Percentiles rank a stretch among this genome's conserved stretches.
These are phyloP conservation scores for Cairneyella variabilis DNA, from an alignment of 495 filamentous ascomycete genomes.

Conservation along the genomic window DNA sequence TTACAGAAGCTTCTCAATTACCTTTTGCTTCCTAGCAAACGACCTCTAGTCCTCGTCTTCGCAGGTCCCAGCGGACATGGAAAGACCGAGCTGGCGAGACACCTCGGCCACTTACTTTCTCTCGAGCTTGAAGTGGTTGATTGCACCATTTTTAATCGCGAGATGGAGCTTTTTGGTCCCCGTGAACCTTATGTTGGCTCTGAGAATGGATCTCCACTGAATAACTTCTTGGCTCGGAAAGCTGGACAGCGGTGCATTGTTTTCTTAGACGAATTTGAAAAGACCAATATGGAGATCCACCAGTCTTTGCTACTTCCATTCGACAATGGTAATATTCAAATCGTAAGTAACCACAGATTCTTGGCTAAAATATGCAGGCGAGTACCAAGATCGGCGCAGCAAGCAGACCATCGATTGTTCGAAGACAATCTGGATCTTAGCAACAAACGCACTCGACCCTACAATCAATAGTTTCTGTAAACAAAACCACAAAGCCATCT, in stretches of 20 bases:
- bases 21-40: conserved; percentile 19
- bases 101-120: conserved; percentile 39
- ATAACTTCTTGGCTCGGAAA: conserved; percentile 49
- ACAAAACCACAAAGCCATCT: conserved; percentile 15
- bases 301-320: conserved; percentile 42
- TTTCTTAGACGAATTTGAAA: conserved; percentile 58
- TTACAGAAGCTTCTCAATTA: conserved; percentile 31
- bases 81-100: conserved; percentile 45
- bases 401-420: conserved; percentile 42
- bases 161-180: conserved; percentile 46
- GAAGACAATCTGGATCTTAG: conserved; percentile 53
- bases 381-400: conserved; percentile 44
- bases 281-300: conserved; percentile 41
- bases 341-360: neutral
- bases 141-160: conserved; percentile 34
- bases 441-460: conserved; percentile 44
- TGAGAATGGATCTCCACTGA: conserved; percentile 40
- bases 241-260: conserved; percentile 40
- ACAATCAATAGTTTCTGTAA: conserved; percentile 37
- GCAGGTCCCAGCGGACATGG: conserved; percentile 50
- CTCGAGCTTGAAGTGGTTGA: conserved; percentile 39
- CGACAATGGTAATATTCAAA: conserved; percentile 33
- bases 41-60: conserved; percentile 40
- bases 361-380: conserved; percentile 20
- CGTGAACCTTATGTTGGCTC: conserved; percentile 29